Evolutionary conservation across 345 rosid genomes (phyloP), one percentile per base, ranked within the genome.

Genomic region (Camelina neglecta): DNA sequence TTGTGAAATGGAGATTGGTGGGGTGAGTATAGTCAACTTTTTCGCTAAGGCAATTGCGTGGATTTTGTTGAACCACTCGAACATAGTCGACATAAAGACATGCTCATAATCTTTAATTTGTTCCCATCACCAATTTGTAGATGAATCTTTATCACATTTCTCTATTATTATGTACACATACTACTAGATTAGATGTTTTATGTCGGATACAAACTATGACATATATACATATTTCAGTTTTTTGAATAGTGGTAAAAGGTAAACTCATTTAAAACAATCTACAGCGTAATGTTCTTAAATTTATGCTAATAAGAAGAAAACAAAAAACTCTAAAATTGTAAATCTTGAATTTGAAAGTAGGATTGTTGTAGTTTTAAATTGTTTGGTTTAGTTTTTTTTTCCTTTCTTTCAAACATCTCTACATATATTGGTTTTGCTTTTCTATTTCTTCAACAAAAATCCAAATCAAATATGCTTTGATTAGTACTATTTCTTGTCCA

Each of bases 1-100:
- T 42, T 53, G n/a, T 35, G 60, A 70, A 70, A 56, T 64, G 75
- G 45, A 56, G 45, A 63, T 15, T 64, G 72, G 80, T 77, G 76
- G 76, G 66, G 73, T 70, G 68, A 23, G 51, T 69, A 39, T 64
- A 50, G 71, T 64, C 66, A 77, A 77, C 66, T 64, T 71, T 62
- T 71, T 65, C 49, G 60, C 31, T n/a, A 31, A 77, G 39, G 58
- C 65, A 62, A 65, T 16, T 59, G 81, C 73, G 81, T 78, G 77
- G 81, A 42, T 51, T 23, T 72, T 55, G 55, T 45, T 65, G 42
- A 66, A 51, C 77, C 77, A 78, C 59, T 59, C 29, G 62, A 64
- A 15, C 55, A 49, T 15, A 18, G 38, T 65, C 67, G 67, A 72
- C 72, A 63, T 20, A n/a, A 5, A 20, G 48, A 61, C 53, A 76